Conservation (phyloP, 805 yeast species). For the Yamadazyma takamatsuzukensis region DNA sequence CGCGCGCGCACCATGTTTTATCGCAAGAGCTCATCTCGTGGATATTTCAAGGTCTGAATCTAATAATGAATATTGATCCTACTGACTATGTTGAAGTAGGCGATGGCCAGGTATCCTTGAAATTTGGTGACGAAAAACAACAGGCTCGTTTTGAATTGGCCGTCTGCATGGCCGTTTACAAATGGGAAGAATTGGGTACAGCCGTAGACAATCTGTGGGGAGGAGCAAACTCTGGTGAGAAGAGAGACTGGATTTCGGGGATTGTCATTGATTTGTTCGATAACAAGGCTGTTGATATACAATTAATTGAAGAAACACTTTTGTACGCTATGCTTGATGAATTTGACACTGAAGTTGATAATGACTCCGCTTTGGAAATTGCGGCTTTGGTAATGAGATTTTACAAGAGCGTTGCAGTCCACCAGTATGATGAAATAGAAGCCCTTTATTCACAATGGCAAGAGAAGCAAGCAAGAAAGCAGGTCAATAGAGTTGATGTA, state of each 20-base stretch:
- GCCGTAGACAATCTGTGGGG: conserved; percentile 97
- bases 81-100: conserved; percentile 55
- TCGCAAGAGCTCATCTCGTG: background rate
- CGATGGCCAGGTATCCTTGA: conserved; percentile 34
- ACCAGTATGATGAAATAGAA: conserved; percentile 56
- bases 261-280: conserved; percentile 74
- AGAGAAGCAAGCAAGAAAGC: conserved; percentile 41
- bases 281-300: conserved; percentile 66
- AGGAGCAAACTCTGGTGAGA: conserved; percentile 85
- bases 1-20: too few relatives aligned
- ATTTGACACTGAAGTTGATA: conserved; percentile 84
- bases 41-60: background rate
- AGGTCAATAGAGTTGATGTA: conserved; percentile 38
- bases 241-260: conserved; percentile 93
- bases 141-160: conserved; percentile 91
- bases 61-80: conserved; percentile 34
- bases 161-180: conserved; percentile 83
- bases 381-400: conserved; percentile 63
- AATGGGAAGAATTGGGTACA: conserved; percentile 82
- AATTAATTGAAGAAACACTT: conserved; percentile 78
- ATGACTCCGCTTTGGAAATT: conserved; percentile 76
- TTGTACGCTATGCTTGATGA: conserved; percentile 92
- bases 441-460: conserved; percentile 57
- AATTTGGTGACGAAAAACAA: conserved; percentile 55
- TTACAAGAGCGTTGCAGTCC: conserved; percentile 59